Evolutionary conservation across 2,329 filamentous ascomycete genomes (phyloP), one percentile per base, ranked within the genome.

Genomic region (Fonsecaea nubica): DNA sequence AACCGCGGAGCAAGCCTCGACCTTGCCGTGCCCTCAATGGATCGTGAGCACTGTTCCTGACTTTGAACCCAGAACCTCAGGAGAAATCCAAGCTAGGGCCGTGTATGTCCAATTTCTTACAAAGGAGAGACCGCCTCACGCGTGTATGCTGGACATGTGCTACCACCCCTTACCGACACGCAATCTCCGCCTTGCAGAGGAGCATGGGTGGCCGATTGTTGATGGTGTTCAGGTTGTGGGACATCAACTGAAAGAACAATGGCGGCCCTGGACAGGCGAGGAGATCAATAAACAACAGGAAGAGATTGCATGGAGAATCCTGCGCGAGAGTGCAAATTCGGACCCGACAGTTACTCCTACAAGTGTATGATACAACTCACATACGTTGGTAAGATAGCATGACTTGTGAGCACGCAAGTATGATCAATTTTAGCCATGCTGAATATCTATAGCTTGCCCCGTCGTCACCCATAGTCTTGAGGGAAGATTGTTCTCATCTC

Each of bases 1-100:
- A 2, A 86, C 84, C 0, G 81, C 86, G 0, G 80, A 82, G n/a
- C 83, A 92, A 74, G 91, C 89, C 0, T 74, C 80, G 13, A n/a
- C 4, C 4, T 40, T 66, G 12, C 10, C 21, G 8, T 21, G 36
- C 40, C 53, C 54, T 15, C 25, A 60, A 32, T 63, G 54, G 21
- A 60, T 67, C 25, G 60, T 67, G 33, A 55, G 59, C 55, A 67
- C 64, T 4, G 55, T 63, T 12, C 64, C 64, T 5, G 64, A 67
- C 33, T 59, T 63, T 21, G 59, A 52, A 40, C 42, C 60, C 4
- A 42, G 15, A 25, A 64, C 53, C 18, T 9, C 50, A 18, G 53
- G 25, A 32, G 64, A 67, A 53, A 42, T 59, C n/a, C 10, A 57
- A 30, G 64, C 64, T 12, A 45, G 55, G 15, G 13, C 12, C 45